A percentile compares a stretch with the other conserved stretches of the same genome.
Evolutionary conservation across 2,329 filamentous ascomycete genomes (phyloP).

Genomic region (Hypoxylon sp.): DNA sequence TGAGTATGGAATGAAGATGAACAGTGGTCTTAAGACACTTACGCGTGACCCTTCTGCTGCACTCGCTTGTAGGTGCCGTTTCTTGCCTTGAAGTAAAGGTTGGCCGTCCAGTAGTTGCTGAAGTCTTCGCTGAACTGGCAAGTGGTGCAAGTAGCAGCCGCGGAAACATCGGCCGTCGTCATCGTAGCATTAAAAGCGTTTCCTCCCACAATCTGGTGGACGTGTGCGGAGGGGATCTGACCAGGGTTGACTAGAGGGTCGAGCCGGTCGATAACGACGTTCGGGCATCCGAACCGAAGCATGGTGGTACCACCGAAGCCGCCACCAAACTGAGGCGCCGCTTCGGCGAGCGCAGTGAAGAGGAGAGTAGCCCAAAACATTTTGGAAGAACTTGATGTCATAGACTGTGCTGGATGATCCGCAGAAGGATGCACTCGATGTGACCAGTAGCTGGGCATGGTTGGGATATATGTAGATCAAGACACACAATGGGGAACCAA

Average conservation of each 20-base stretch:
- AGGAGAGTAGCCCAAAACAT: slow-evolving; percentile 56
- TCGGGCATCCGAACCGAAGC: slow-evolving; percentile 62
- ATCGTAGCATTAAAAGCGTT: slow-evolving; percentile 63
- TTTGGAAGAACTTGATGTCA: slow-evolving; percentile 42
- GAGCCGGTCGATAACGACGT: slow-evolving; percentile 64
- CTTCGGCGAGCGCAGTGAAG: slow-evolving; percentile 52
- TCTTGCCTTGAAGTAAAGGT: slow-evolving; percentile 54
- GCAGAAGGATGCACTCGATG: slow-evolving; percentile 20
- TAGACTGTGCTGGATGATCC: slow-evolving; percentile 27
- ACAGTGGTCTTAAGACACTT: slow-evolving; percentile 58
- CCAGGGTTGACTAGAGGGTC: slow-evolving; percentile 60
- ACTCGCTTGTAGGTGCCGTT: slow-evolving; percentile 55
- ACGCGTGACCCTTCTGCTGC: slow-evolving; percentile 67
- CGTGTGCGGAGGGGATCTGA: slow-evolving; percentile 65
- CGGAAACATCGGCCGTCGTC: slow-evolving; percentile 55
- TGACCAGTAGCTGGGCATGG: slow-evolving; percentile 17
- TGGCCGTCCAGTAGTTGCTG: slow-evolving; percentile 55
- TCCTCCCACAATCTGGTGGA: slow-evolving; percentile 71
- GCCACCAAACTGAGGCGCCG: slow-evolving; percentile 52
- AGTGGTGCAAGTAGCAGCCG: slow-evolving; percentile 60
- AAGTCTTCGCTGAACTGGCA: slow-evolving; percentile 57
- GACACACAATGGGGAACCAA: slow-evolving; percentile 8
- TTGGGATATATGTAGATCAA: slow-evolving; percentile 40
- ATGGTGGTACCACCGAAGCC: slow-evolving; percentile 51
- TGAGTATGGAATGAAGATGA: slow-evolving; percentile 23